These are phyloP conservation scores for Phytophthora syringae DNA, from an alignment of 352 stramenopile genomes.

Conservation along the genomic window DNA sequence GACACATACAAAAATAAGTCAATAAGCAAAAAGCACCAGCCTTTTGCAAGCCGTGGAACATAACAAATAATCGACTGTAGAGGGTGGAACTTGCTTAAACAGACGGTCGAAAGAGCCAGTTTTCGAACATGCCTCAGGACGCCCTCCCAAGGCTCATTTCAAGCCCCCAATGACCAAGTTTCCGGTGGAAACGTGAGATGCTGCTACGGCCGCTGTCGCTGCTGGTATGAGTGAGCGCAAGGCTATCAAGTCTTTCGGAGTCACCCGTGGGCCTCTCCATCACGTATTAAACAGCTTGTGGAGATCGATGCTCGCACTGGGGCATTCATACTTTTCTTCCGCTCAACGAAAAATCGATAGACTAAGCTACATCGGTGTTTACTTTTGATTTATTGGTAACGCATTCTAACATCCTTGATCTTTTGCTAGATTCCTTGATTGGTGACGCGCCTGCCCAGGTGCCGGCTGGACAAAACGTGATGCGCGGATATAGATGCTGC, in stretches of 20 bases:
- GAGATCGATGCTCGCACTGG: neutral
- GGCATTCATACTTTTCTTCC: too few relatives aligned
- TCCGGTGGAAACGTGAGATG: neutral
- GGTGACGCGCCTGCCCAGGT: neutral
- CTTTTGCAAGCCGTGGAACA: neutral
- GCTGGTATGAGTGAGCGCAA: constrained; percentile 5
- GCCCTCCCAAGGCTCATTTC: neutral
- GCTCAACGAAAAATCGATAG: too few relatives aligned
- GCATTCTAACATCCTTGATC: too few relatives aligned
- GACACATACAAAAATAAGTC: constrained; percentile 10
- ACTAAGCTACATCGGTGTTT: too few relatives aligned
- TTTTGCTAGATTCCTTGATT: too few relatives aligned
- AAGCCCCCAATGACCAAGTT: neutral
- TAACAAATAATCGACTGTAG: neutral
- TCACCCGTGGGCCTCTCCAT: neutral
- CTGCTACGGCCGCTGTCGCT: neutral
- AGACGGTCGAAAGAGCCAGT: neutral
- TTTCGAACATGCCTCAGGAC: neutral
- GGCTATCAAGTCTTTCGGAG: neutral
- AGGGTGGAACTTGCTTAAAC: neutral
- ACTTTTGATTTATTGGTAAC: too few relatives aligned
- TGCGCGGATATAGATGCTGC: neutral
- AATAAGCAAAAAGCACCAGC: constrained; percentile 3
- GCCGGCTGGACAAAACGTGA: neutral
- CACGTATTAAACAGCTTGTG: neutral